These are phyloP conservation scores for Yarrowia keelungensis DNA, from an alignment of 805 yeast species.

Conservation along the genomic window DNA sequence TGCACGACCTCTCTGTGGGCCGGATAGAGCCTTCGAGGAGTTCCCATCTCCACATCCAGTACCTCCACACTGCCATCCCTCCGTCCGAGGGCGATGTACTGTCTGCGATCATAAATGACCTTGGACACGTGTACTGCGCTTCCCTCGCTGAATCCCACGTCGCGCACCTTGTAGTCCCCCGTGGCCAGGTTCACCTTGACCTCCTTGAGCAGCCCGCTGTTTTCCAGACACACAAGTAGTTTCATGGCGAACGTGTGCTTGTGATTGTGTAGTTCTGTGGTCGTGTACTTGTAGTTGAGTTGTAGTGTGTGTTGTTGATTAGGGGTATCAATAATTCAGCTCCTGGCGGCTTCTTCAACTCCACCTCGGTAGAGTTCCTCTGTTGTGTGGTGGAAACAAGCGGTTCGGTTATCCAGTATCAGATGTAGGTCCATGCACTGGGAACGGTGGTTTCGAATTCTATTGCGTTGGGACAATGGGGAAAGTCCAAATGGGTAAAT, in stretches of 20 bases:
- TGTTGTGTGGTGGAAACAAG: neutral
- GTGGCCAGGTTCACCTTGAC: constrained; percentile 23
- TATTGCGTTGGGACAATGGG: constrained; percentile 15
- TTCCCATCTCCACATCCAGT: constrained; percentile 36
- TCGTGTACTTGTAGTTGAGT: too few relatives aligned
- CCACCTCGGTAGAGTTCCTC: too few relatives aligned
- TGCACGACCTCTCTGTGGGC: constrained; percentile 19
- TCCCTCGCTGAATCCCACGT: constrained; percentile 29
- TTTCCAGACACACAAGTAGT: constrained; percentile 35
- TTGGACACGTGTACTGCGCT: constrained; percentile 33
- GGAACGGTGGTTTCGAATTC: neutral
- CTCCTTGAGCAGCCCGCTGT: constrained; percentile 29
- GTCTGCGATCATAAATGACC: constrained; percentile 25
- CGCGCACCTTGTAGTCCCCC: constrained; percentile 6
- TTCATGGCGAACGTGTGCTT: constrained; percentile 14
- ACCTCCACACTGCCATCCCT: constrained; percentile 38
- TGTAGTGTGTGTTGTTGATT: constrained; percentile 3
- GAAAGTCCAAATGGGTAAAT: neutral
- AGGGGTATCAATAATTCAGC: too few relatives aligned
- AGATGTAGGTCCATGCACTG: constrained; percentile 23
- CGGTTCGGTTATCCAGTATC: constrained; percentile 22
- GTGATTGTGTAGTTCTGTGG: too few relatives aligned
- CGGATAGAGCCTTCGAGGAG: constrained; percentile 20
- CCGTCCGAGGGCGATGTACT: constrained; percentile 37
- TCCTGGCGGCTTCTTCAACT: too few relatives aligned